Conservation (phyloP, 352 stramenopile species). For the Phytophthora fragariaefolia region DNA sequence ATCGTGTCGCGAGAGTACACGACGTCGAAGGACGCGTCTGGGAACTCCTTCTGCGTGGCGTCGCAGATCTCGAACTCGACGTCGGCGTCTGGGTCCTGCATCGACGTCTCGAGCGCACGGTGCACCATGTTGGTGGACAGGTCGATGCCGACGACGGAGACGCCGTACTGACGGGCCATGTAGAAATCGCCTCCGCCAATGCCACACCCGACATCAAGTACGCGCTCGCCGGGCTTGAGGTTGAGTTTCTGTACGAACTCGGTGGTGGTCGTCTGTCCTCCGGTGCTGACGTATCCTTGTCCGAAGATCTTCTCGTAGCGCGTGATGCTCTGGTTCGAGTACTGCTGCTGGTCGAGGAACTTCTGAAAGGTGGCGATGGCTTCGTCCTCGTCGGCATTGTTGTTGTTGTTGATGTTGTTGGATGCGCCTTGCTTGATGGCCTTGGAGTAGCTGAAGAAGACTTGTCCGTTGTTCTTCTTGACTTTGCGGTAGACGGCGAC, state of each 20-base stretch:
- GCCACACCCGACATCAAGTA: constrained; percentile 92
- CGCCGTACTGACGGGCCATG: constrained; percentile 90
- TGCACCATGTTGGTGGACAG: constrained; percentile 83
- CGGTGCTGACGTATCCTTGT: constrained; percentile 73
- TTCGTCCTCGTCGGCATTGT: constrained; percentile 33
- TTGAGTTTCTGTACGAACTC: constrained; percentile 77
- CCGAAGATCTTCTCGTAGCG: constrained; percentile 84
- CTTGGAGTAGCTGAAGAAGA: constrained; percentile 79
- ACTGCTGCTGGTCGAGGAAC: constrained; percentile 77
- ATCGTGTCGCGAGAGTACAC: constrained; percentile 84
- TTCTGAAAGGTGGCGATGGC: constrained; percentile 67
- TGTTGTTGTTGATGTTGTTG: constrained; percentile 11
- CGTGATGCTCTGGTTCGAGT: constrained; percentile 73
- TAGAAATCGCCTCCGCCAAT: constrained; percentile 92
- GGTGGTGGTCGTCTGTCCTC: constrained; percentile 67
- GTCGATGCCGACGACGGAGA: constrained; percentile 77
- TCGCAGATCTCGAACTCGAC: constrained; percentile 81
- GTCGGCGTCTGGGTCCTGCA: constrained; percentile 53
- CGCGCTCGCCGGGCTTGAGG: constrained; percentile 60
- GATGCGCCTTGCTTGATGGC: constrained; percentile 41
- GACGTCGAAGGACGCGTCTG: constrained; percentile 69
- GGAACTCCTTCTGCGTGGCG: constrained; percentile 63
- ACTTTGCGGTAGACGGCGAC: constrained; percentile 72
- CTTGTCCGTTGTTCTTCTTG: constrained; percentile 87
- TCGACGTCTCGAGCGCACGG: constrained; percentile 67